Evolutionary conservation across 106 monocot species (phyloP).

Genomic region (Iris macrosiphon): DNA sequence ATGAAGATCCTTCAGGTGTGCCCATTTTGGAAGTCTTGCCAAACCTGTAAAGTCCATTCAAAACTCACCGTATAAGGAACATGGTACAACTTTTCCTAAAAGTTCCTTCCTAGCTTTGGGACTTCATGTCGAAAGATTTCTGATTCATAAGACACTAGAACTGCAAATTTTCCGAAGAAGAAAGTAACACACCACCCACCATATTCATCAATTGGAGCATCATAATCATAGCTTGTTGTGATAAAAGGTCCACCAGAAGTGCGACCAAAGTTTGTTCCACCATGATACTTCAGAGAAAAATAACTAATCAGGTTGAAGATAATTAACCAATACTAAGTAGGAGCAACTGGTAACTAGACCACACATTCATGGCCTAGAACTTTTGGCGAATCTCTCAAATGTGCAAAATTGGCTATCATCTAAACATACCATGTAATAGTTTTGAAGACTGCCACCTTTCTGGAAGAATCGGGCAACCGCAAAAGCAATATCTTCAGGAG

Average conservation of each 20-base stretch:
- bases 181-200: slow-evolving; percentile 29
- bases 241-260: slow-evolving; percentile 97
- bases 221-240: slow-evolving; percentile 98
- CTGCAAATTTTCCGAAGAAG: background rate
- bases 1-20: slow-evolving; percentile 84
- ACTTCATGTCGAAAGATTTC: background rate
- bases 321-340: background rate
- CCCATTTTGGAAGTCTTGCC: slow-evolving; percentile 87
- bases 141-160: background rate
- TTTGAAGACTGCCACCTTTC: slow-evolving; percentile 92
- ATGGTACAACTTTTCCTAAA: too few relatives aligned
- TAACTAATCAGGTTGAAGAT: background rate
- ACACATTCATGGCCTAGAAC: too few relatives aligned
- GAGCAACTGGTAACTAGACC: background rate
- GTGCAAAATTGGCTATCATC: background rate
- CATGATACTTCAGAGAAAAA: slow-evolving; percentile 68
- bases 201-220: slow-evolving; percentile 98
- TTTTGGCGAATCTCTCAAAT: too few relatives aligned
- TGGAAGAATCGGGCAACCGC: slow-evolving; percentile 95
- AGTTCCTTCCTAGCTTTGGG: too few relatives aligned
- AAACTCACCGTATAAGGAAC: background rate
- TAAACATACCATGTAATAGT: slow-evolving; percentile 85
- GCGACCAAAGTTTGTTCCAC: slow-evolving; percentile 97
- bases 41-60: slow-evolving; percentile 46
- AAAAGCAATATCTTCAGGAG: slow-evolving; percentile 96